Percentiles rank a stretch among this genome's conserved stretches.
phyloP scores from a whole-genome alignment of 2,329 filamentous ascomycete species.

The Thyridium curvatum region DNA sequence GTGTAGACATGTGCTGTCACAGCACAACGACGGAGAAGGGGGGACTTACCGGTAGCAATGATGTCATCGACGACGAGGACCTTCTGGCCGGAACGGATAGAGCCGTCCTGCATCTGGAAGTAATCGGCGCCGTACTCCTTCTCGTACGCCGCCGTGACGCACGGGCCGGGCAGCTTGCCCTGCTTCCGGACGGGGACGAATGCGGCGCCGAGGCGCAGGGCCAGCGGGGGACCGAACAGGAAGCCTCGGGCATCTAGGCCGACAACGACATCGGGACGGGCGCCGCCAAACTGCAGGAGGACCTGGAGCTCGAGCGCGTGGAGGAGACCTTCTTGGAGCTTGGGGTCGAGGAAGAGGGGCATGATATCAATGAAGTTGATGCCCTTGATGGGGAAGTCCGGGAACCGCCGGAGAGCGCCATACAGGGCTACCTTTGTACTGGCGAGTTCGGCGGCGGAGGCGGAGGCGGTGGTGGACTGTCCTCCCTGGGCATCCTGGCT shows the following conservation, averaged over 20 bases:
- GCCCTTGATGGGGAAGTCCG: conserved; percentile 86
- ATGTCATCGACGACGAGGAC: conserved; percentile 96
- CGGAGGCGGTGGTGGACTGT: conserved; percentile 56
- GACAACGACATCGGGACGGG: conserved; percentile 81
- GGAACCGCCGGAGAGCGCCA: conserved; percentile 72
- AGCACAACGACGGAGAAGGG: conserved; percentile 1
- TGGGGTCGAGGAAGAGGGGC: conserved; percentile 79
- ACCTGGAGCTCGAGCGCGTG: conserved; percentile 82
- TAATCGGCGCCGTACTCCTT: conserved; percentile 96
- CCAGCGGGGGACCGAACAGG: conserved; percentile 86
- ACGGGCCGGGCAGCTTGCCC: conserved; percentile 91
- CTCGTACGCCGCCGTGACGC: conserved; percentile 76
- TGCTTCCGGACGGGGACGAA: conserved; percentile 94
- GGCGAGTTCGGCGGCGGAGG: conserved; percentile 59
- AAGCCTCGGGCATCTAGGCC: conserved; percentile 93
- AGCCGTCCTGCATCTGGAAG: conserved; percentile 91
- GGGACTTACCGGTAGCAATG: conserved; percentile 82
- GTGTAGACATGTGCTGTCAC: background rate
- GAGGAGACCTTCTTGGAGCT: conserved; percentile 69
- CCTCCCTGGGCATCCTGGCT: conserved; percentile 54
- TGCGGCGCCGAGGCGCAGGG: conserved; percentile 71
- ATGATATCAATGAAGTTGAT: conserved; percentile 98
- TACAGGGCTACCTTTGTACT: conserved; percentile 66
- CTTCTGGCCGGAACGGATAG: conserved; percentile 78
- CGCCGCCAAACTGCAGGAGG: conserved; percentile 47